Conservation (phyloP, 345 rosid species). For the Rhodamnia argentea region DNA sequence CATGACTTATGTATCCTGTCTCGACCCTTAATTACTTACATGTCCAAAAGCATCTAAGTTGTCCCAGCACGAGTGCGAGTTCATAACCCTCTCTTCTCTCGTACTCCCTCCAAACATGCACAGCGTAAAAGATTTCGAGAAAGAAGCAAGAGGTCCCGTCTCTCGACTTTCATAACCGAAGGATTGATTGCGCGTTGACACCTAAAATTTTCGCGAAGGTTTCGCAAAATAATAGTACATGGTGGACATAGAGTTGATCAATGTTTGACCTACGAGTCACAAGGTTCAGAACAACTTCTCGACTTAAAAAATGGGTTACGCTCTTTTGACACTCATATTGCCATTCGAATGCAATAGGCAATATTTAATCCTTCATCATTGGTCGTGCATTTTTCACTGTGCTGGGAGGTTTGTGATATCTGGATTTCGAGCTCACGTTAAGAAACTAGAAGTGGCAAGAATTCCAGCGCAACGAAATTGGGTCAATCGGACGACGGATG, state of each 20-base stretch:
- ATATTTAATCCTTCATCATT: background rate
- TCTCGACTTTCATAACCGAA: background rate
- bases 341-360: background rate
- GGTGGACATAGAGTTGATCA: accelerated
- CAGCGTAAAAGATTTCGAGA: background rate
- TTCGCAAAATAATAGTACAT: background rate
- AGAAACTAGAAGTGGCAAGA: background rate
- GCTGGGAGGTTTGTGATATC: background rate
- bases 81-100: background rate
- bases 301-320: background rate
- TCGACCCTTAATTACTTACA: background rate
- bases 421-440: background rate
- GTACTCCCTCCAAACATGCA: background rate
- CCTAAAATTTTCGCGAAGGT: background rate
- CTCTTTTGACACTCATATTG: background rate
- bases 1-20: background rate
- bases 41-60: background rate
- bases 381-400: background rate
- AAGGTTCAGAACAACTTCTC: background rate
- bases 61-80: background rate
- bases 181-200: background rate
- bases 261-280: background rate
- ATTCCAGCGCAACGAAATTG: background rate
- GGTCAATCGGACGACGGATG: background rate
- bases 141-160: background rate